phyloP scores from a whole-genome alignment of 108 stramenopile genomes.

The Craspedostauros australis region DNA sequence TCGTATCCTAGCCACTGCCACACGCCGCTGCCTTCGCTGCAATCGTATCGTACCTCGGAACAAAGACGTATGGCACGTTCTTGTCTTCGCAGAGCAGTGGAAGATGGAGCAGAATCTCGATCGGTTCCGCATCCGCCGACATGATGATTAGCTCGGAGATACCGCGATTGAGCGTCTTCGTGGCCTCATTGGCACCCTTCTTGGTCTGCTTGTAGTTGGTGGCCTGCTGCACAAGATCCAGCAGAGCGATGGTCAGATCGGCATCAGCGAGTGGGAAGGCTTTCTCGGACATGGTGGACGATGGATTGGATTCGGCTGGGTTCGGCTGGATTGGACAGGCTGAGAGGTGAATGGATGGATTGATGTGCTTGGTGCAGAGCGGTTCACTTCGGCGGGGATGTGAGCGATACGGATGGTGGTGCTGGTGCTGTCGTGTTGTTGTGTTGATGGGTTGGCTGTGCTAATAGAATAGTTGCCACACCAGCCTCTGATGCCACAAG shows the following conservation, averaged over 20 bases:
- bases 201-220: constrained; percentile 95
- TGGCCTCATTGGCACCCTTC: constrained; percentile 99
- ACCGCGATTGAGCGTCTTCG: constrained; percentile 99
- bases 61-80: constrained; percentile 99
- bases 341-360: too few relatives aligned
- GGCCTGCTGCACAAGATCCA: constrained; percentile 96
- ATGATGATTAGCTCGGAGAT: constrained; percentile 98
- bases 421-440: too few relatives aligned
- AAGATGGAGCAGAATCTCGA: constrained; percentile 98
- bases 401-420: too few relatives aligned
- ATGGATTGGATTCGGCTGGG: too few relatives aligned
- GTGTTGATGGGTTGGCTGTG: too few relatives aligned
- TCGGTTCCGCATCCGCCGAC: constrained; percentile 99
- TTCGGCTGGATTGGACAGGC: too few relatives aligned
- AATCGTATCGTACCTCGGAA: constrained; percentile 92
- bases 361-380: too few relatives aligned
- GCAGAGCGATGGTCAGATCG: constrained; percentile 94
- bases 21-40: too few relatives aligned
- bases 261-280: constrained; percentile 99
- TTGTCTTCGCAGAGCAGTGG: constrained; percentile 99
- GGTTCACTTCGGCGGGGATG: too few relatives aligned
- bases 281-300: constrained; percentile 87
- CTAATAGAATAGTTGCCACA: too few relatives aligned
- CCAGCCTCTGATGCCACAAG: too few relatives aligned
- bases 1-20: too few relatives aligned